phyloP scores from a whole-genome alignment of 2,329 filamentous ascomycete species.

The Fonsecaea nubica region DNA sequence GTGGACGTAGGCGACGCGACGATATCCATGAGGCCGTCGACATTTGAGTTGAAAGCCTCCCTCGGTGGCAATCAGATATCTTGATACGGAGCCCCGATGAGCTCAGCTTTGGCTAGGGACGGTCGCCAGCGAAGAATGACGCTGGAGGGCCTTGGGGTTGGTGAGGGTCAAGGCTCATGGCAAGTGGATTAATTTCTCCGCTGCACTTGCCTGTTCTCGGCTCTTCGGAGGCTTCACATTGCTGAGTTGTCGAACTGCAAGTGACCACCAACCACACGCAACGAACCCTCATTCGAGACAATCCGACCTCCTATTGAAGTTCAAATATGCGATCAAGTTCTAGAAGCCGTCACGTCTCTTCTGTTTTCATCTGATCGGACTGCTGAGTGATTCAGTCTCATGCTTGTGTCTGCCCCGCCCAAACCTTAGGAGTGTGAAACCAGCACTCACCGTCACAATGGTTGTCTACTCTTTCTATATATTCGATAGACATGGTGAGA shows the following conservation, averaged over 20 bases:
- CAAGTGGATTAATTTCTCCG: slow-evolving; percentile 21
- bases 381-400: background rate
- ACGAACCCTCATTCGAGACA: background rate
- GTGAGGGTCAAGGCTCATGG: background rate
- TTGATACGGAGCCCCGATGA: slow-evolving; percentile 3
- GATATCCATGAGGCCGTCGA: slow-evolving; percentile 39
- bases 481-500: slow-evolving; percentile 94
- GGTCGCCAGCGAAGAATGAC: slow-evolving; percentile 4
- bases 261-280: background rate
- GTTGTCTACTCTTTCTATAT: slow-evolving; percentile 98
- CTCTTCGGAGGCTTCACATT: background rate
- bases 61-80: slow-evolving; percentile 71
- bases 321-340: background rate
- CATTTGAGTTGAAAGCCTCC: slow-evolving; percentile 38
- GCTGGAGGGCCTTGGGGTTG: background rate
- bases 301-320: background rate
- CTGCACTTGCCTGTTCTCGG: slow-evolving; percentile 23
- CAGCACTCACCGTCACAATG: slow-evolving; percentile 63
- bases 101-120: slow-evolving; percentile 16
- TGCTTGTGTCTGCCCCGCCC: background rate
- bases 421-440: background rate
- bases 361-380: background rate
- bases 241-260: background rate
- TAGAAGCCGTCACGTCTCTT: background rate
- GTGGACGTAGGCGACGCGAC: slow-evolving; percentile 40